Base-by-base conservation (phyloP, 2,329 filamentous ascomycete species). In the Talaromyces funiculosus region DNA sequence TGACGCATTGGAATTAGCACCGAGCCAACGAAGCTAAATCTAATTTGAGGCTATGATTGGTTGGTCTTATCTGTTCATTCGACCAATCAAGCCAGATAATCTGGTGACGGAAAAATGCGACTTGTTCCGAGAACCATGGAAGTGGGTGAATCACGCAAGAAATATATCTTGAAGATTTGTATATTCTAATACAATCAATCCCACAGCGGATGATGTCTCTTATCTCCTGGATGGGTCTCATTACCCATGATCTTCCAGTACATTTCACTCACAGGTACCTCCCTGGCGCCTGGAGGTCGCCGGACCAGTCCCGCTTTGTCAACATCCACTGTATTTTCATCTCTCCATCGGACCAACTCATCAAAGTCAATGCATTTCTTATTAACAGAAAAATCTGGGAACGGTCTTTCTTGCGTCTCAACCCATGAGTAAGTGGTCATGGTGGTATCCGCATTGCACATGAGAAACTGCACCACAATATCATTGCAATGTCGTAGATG, bases 401-500 rank as follows among this genome's bases (percentile, higher is more conserved):
- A 74, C 1, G 72, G 70, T 26, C 63, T 60, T 9, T 65, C 56
- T 61, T 69, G 67, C 4, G 64, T 69, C 31, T 73, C 68, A 14
- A 68, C 63, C 73, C 72, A 74, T 29, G 69, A 69, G 42, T 69
- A 64, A 0, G 71, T 74, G 33, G 73, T 68, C 42, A 73, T 62
- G 54, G 73, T 71, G 0, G 69, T 63, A 53, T 69, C 70, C 2
- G 67, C 68, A 22, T 67, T 64, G 59, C 72, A 75, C 62, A 71
- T 70, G 12, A 75, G 57, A 43, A 69, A 68, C 61, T 75, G 70
- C 9, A 74, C 53, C 2, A 76, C 61, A 24, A 75, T 72, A 29
- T 74, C 72, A 26, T 71, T 68, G 57, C 73, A 76, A 42, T 76
- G 73, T 45, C 71, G 69, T 5, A 74, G 62, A 59, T 76, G 73